phyloP scores from a whole-genome alignment of 495 filamentous ascomycete genomes.

The Cercophora samala region DNA sequence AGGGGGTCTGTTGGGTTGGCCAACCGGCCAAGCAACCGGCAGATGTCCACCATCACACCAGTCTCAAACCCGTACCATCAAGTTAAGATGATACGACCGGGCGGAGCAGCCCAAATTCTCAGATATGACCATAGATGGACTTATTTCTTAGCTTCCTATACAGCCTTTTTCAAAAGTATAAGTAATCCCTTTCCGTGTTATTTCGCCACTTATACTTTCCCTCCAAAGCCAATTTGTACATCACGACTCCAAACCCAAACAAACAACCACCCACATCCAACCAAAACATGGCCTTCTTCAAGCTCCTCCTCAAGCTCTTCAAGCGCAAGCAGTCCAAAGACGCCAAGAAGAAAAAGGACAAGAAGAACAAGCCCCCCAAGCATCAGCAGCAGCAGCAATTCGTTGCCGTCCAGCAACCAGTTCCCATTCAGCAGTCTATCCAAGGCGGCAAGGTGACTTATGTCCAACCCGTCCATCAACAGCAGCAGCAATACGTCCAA shows the following conservation, averaged over 20 bases:
- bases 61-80: not conserved
- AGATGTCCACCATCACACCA: not conserved
- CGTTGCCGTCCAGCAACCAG: slow-evolving; percentile 1
- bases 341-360: slow-evolving; percentile 5
- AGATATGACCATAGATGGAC: too few relatives aligned
- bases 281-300: slow-evolving; percentile 5
- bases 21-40: not conserved
- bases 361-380: not conserved
- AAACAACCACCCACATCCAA: not conserved
- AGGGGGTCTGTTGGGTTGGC: not conserved
- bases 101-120: not conserved
- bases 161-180: too few relatives aligned
- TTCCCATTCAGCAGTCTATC: slow-evolving; percentile 2
- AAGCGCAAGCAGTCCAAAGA: slow-evolving; percentile 9
- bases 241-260: slow-evolving; percentile 1
- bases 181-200: too few relatives aligned
- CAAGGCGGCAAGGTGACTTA: slow-evolving; percentile 7
- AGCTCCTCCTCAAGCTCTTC: slow-evolving; percentile 9
- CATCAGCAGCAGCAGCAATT: not conserved
- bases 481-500: not conserved
- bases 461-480: not conserved
- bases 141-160: too few relatives aligned
- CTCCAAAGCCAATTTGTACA: too few relatives aligned
- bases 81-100: not conserved
- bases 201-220: not conserved